Evolutionary conservation across 805 yeast species (phyloP).

Genomic region (Yamadazyma akitaensis): DNA sequence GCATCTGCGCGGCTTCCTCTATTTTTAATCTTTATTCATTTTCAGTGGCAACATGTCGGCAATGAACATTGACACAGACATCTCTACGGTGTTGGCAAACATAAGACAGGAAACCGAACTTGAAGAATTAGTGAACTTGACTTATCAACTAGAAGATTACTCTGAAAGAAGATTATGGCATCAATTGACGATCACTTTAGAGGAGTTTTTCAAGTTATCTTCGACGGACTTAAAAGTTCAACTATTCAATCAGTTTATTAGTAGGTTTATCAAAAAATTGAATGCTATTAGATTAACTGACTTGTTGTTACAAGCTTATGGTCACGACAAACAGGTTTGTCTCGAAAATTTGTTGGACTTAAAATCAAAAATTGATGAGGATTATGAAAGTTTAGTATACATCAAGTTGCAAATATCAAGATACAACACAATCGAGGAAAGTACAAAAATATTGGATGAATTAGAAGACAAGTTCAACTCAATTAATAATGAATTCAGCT

Average conservation of each 20-base stretch:
- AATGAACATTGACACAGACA: slow-evolving; percentile 41
- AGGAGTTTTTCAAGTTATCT: slow-evolving; percentile 47
- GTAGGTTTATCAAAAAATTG: slow-evolving; percentile 63
- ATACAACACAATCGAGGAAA: slow-evolving; percentile 49
- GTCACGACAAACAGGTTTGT: slow-evolving; percentile 21
- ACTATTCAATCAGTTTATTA: slow-evolving; percentile 68
- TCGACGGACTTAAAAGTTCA: slow-evolving; percentile 52
- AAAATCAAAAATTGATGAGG: slow-evolving; percentile 33
- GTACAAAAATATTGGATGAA: slow-evolving; percentile 65
- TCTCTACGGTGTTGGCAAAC: slow-evolving; percentile 49
- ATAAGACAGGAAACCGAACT: slow-evolving; percentile 63
- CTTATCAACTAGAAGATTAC: slow-evolving; percentile 73
- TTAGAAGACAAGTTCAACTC: slow-evolving; percentile 42
- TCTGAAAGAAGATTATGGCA: slow-evolving; percentile 94
- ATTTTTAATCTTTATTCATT: too few species aligned
- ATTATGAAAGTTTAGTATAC: slow-evolving; percentile 50
- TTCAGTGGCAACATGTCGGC: slow-evolving; percentile 16
- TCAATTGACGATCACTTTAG: slow-evolving; percentile 74
- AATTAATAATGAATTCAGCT: slow-evolving; percentile 28
- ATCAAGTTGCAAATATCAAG: slow-evolving; percentile 68
- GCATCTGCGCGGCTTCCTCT: not conserved
- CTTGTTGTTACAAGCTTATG: slow-evolving; percentile 58
- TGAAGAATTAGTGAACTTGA: slow-evolving; percentile 55
- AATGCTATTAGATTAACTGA: slow-evolving; percentile 78
- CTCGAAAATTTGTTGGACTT: slow-evolving; percentile 36